Percentiles rank a stretch among this genome's conserved stretches.
Conservation (phyloP, 768 basidiomycete species). For the Zangia roseola region DNA sequence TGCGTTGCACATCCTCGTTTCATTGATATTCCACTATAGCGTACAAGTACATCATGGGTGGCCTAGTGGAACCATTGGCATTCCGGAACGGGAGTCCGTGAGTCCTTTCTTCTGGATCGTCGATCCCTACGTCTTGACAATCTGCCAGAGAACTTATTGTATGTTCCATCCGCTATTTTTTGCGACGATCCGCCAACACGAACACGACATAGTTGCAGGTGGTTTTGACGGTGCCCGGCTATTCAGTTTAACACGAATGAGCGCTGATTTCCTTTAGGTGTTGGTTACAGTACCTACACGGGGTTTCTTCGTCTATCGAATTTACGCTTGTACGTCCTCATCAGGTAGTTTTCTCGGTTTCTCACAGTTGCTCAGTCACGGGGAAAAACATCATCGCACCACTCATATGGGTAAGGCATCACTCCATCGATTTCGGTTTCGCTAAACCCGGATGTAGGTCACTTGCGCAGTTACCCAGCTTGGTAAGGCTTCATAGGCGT, state of each 20-base stretch:
- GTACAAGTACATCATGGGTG: neutral
- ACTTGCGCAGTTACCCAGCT: neutral
- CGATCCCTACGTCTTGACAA: too few relatives aligned
- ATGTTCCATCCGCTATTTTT: neutral
- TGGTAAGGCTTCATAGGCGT: slow-evolving; percentile 1
- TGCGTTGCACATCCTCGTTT: neutral
- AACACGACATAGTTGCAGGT: slow-evolving; percentile 4
- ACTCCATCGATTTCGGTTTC: neutral
- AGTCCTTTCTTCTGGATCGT: neutral
- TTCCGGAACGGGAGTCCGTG: neutral
- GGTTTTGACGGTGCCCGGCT: neutral
- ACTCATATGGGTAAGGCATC: neutral
- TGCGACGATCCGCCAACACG: neutral
- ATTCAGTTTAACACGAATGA: neutral
- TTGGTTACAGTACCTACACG: slow-evolving; percentile 4
- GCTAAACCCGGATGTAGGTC: neutral
- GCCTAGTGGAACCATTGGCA: neutral
- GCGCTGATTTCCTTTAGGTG: slow-evolving; percentile 1
- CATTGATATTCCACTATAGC: neutral
- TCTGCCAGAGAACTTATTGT: neutral
- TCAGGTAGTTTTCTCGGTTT: neutral
- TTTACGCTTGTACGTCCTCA: slow-evolving; percentile 10
- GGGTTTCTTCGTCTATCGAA: slow-evolving; percentile 13
- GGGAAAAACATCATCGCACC: neutral
- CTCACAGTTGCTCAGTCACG: slow-evolving; percentile 1